Percentiles rank a stretch among this genome's conserved stretches.
Conservation (phyloP, 2,329 filamentous ascomycete genomes). For the Paraphoma chrysanthemicola region DNA sequence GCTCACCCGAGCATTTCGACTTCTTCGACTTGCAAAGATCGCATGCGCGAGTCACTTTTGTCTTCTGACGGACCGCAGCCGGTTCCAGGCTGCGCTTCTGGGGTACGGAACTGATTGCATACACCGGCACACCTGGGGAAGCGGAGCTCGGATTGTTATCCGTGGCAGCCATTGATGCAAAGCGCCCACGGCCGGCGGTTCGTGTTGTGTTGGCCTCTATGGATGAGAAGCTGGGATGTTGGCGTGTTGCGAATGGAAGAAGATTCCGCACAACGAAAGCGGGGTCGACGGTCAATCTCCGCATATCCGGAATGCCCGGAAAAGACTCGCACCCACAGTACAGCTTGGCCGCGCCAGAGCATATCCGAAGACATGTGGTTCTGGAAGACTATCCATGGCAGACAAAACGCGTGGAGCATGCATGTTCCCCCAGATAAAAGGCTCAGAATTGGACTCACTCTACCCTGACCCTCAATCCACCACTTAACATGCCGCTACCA, state of each 20-base stretch:
- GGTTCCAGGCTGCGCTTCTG: constrained; percentile 13
- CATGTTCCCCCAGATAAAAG: no score
- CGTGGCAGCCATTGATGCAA: neutral
- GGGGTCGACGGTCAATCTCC: neutral
- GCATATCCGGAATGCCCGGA: neutral
- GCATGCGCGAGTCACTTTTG: constrained; percentile 40
- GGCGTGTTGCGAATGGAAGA: neutral
- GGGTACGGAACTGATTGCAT: constrained; percentile 7
- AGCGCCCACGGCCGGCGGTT: neutral
- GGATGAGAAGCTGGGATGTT: neutral
- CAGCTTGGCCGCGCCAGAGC: no score
- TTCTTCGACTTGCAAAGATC: constrained; percentile 41
- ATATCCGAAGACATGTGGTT: no score
- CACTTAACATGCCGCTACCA: constrained; percentile 21
- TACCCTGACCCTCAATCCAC: no score
- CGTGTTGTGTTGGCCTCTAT: neutral
- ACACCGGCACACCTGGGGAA: neutral
- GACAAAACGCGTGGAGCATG: no score
- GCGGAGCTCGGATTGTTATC: neutral
- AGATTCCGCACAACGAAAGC: neutral
- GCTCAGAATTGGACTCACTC: no score
- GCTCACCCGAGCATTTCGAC: constrained; percentile 35
- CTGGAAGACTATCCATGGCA: no score
- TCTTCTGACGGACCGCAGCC: constrained; percentile 10
- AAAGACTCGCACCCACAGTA: neutral